These are phyloP conservation scores for Nannizziopsis barbatae DNA, from an alignment of 2,329 filamentous ascomycete genomes.

Conservation along the genomic window DNA sequence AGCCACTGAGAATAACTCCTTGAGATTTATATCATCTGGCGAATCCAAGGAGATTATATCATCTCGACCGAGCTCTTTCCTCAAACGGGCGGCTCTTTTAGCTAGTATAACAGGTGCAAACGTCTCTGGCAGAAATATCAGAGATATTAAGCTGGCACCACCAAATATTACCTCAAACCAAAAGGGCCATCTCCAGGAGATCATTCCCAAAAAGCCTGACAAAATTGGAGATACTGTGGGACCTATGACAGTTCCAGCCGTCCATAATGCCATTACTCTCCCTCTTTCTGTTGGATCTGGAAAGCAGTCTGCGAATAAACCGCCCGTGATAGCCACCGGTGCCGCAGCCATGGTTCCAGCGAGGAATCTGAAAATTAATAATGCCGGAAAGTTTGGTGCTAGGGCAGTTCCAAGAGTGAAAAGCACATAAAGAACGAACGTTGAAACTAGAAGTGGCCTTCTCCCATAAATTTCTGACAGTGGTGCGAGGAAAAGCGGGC, in stretches of 20 bases:
- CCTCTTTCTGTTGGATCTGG: slow-evolving; percentile 33
- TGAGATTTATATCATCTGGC: background rate
- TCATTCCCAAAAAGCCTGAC: slow-evolving; percentile 33
- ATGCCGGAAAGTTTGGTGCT: slow-evolving; percentile 44
- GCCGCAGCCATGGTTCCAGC: slow-evolving; percentile 34
- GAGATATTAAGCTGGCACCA: slow-evolving; percentile 40
- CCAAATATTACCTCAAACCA: slow-evolving; percentile 59
- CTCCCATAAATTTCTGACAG: slow-evolving; percentile 56
- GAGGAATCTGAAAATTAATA: slow-evolving; percentile 55
- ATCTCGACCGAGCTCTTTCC: slow-evolving; percentile 7
- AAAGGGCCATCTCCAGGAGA: slow-evolving; percentile 33
- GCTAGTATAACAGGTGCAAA: slow-evolving; percentile 48
- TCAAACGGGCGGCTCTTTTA: slow-evolving; percentile 36
- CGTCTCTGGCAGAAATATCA: slow-evolving; percentile 53
- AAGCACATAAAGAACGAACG: slow-evolving; percentile 48
- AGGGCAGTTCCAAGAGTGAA: slow-evolving; percentile 54
- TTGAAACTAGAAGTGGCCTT: slow-evolving; percentile 38
- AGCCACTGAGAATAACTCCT: slow-evolving; percentile 13
- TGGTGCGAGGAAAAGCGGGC: slow-evolving; percentile 54
- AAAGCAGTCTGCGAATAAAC: slow-evolving; percentile 40
- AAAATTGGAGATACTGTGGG: slow-evolving; percentile 35
- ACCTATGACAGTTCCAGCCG: slow-evolving; percentile 28
- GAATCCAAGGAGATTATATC: slow-evolving; percentile 7
- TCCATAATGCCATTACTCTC: slow-evolving; percentile 29
- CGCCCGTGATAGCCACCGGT: slow-evolving; percentile 32